These are phyloP conservation scores for Leishmania gerbilli DNA, from an alignment of 208 protist species.

Conservation along the genomic window DNA sequence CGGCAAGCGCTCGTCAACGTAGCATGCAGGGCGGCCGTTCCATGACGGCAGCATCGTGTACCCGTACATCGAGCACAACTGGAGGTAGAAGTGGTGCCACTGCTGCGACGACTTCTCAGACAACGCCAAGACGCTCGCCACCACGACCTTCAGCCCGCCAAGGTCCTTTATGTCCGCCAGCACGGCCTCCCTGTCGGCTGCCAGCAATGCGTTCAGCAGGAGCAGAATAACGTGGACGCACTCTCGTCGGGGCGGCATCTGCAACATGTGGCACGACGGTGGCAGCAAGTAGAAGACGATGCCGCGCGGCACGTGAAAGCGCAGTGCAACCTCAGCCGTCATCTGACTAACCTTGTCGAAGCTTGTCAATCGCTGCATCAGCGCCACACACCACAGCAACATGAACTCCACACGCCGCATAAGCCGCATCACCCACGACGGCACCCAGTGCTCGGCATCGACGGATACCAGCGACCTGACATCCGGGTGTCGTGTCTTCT, in stretches of 20 bases:
- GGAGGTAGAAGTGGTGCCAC: slow-evolving; percentile 63
- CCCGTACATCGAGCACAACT: slow-evolving; percentile 58
- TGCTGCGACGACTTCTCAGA: slow-evolving; percentile 37
- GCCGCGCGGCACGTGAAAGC: slow-evolving; percentile 28
- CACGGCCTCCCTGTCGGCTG: slow-evolving; percentile 10
- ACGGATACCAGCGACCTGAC: slow-evolving; percentile 15
- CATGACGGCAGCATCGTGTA: slow-evolving; percentile 41
- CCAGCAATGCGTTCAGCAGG: slow-evolving; percentile 30
- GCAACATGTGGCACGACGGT: slow-evolving; percentile 1
- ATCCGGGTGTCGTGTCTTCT: slow-evolving; percentile 13
- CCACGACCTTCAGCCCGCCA: slow-evolving; percentile 44
- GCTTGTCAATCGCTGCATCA: slow-evolving; percentile 40
- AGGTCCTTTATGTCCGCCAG: slow-evolving; percentile 35
- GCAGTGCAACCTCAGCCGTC: slow-evolving; percentile 20
- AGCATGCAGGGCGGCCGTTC: slow-evolving; percentile 16
- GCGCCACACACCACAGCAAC: slow-evolving; percentile 43
- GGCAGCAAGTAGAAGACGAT: slow-evolving; percentile 21
- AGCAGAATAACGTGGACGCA: slow-evolving; percentile 42
- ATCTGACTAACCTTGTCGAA: slow-evolving; percentile 23
- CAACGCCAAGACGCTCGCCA: slow-evolving; percentile 45
- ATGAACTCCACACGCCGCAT: slow-evolving; percentile 41
- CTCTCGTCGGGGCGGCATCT: slow-evolving; percentile 31
- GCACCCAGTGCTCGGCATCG: slow-evolving; percentile 12
- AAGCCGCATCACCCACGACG: slow-evolving; percentile 36
- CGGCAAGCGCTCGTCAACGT: slow-evolving; percentile 39